Conservation (phyloP, 225 moss, liverwort and hornwort genomes). For the Pleurozium schreberi region DNA sequence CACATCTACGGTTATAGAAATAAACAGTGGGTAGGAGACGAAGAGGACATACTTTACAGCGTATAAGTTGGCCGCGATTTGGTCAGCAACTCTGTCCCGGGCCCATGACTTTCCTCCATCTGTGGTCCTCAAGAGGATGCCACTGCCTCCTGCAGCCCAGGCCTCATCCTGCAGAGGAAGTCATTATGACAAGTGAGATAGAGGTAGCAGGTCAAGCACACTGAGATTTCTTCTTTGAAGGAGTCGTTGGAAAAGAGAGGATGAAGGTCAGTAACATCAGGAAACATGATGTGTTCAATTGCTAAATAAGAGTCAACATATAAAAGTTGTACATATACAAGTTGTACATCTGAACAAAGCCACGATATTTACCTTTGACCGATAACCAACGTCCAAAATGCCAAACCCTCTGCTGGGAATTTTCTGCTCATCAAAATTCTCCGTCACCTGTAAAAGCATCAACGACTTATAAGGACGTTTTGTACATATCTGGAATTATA, state of each 20-base stretch:
- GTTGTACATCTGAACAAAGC: neutral
- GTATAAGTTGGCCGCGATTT: slow-evolving; percentile 65
- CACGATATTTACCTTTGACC: slow-evolving; percentile 39
- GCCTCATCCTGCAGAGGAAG: slow-evolving; percentile 51
- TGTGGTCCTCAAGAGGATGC: slow-evolving; percentile 70
- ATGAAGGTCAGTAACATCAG: neutral
- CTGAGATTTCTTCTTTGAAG: neutral
- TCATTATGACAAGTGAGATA: neutral
- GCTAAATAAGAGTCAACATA: neutral
- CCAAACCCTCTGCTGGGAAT: slow-evolving; percentile 92
- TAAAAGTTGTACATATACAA: neutral
- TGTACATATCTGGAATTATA: neutral
- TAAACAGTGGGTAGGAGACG: neutral
- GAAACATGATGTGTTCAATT: neutral
- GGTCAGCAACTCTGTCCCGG: slow-evolving; percentile 68
- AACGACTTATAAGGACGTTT: neutral
- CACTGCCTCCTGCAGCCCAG: slow-evolving; percentile 97
- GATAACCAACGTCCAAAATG: slow-evolving; percentile 84
- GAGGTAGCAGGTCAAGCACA: neutral
- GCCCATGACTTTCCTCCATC: slow-evolving; percentile 92
- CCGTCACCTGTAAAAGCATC: slow-evolving; percentile 37
- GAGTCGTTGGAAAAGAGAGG: neutral
- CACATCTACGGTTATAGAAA: neutral
- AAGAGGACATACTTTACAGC: slow-evolving; percentile 49
- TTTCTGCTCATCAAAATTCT: slow-evolving; percentile 81